Percentiles rank a stretch among this genome's conserved stretches.
Conservation (phyloP, 768 basidiomycete species). For the Suillus americanus region DNA sequence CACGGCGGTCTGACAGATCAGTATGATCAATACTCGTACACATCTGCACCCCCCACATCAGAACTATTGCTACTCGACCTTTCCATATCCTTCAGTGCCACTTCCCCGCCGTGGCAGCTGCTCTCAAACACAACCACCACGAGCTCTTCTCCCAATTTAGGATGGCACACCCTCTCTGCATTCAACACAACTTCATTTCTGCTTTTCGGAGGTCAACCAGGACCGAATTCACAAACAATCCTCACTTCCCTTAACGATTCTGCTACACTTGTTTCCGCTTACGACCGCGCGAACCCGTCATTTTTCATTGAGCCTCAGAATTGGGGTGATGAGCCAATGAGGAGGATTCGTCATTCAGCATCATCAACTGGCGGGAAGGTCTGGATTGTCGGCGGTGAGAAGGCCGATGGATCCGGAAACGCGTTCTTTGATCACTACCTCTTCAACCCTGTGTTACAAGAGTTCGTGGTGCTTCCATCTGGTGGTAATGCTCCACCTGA, state of each 20-base stretch:
- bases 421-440: conserved; percentile 64
- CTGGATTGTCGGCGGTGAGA: conserved; percentile 78
- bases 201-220: conserved; percentile 77
- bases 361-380: conserved; percentile 51
- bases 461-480: conserved; percentile 57
- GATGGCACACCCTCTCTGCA: conserved; percentile 80
- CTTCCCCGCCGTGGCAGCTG: conserved; percentile 68
- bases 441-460: conserved; percentile 49
- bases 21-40: conserved; percentile 67
- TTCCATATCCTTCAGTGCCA: conserved; percentile 52
- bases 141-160: conserved; percentile 55
- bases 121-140: conserved; percentile 39
- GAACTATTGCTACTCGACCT: conserved; percentile 74
- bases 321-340: conserved; percentile 68
- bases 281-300: conserved; percentile 33
- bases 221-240: conserved; percentile 51
- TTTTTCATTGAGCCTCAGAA: conserved; percentile 48
- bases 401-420: conserved; percentile 72
- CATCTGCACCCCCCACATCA: conserved; percentile 68
- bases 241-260: conserved; percentile 62
- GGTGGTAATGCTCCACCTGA: conserved; percentile 57
- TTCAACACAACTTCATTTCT: conserved; percentile 54
- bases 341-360: conserved; percentile 76
- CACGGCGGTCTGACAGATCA: conserved; percentile 83
- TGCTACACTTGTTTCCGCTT: conserved; percentile 52